Evolutionary conservation across 768 basidiomycete species (phyloP).

Genomic region (Butyriboletus loyo): DNA sequence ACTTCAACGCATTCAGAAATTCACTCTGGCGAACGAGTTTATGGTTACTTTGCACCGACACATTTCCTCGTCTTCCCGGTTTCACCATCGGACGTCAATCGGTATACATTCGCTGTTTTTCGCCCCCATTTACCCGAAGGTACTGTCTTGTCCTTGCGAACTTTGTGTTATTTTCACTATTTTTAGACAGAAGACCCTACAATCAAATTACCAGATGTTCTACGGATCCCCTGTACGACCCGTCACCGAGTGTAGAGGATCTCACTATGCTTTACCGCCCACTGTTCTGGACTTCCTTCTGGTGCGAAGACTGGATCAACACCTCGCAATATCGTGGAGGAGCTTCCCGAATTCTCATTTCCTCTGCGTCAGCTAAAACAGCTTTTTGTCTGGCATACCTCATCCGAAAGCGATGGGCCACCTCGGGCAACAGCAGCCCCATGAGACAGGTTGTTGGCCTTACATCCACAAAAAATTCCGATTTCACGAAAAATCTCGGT

Average conservation of each 20-base stretch:
- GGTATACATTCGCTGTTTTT: conserved; percentile 53
- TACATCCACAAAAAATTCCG: conserved; percentile 54
- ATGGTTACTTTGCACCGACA: conserved; percentile 58
- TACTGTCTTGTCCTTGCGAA: conserved; percentile 13
- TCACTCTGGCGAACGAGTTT: conserved; percentile 54
- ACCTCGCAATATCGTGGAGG: conserved; percentile 48
- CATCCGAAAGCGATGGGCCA: conserved; percentile 43
- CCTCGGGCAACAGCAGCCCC: background rate
- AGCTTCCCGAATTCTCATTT: conserved; percentile 50
- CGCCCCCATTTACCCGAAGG: conserved; percentile 62
- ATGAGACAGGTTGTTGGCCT: conserved; percentile 50
- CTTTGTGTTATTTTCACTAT: background rate
- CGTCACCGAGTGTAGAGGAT: conserved; percentile 50
- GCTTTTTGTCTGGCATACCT: conserved; percentile 68
- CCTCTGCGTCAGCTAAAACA: conserved; percentile 71
- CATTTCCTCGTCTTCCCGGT: conserved; percentile 56
- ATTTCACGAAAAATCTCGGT: conserved; percentile 51
- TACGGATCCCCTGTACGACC: conserved; percentile 51
- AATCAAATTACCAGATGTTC: conserved; percentile 64
- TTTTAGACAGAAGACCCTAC: conserved; percentile 63
- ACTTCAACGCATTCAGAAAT: conserved; percentile 49
- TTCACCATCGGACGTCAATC: conserved; percentile 48
- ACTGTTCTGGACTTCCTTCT: conserved; percentile 73
- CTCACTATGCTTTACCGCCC: conserved; percentile 71
- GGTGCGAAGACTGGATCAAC: conserved; percentile 71